phyloP scores from a whole-genome alignment of 176 grass and related monocot species.

The Eremochloa ophiuroides region DNA sequence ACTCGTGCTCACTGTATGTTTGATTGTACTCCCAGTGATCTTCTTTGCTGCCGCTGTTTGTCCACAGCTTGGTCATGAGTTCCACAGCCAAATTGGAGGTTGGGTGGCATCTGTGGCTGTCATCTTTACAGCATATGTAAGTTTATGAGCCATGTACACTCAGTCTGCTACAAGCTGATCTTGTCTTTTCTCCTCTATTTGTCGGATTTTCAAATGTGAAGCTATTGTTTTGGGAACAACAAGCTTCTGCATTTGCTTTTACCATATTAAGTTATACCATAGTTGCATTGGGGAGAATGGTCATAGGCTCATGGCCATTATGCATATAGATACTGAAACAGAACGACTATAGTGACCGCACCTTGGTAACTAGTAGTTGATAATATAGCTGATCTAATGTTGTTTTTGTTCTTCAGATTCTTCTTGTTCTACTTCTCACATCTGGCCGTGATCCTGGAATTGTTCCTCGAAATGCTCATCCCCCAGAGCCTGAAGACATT shows the following conservation, averaged over 20 bases:
- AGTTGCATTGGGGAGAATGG: background rate
- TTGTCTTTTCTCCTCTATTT: background rate
- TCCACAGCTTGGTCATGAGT: constrained; percentile 43
- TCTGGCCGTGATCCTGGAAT: constrained; percentile 74
- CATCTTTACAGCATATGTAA: constrained; percentile 64
- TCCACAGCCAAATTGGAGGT: constrained; percentile 43
- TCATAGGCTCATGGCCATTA: background rate
- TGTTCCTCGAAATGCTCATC: constrained; percentile 58
- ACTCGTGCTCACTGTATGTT: constrained; percentile 55
- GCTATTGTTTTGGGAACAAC: background rate
- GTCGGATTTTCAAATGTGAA: background rate
- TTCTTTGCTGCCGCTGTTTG: constrained; percentile 57
- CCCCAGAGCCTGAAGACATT: constrained; percentile 63
- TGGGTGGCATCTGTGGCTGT: constrained; percentile 42
- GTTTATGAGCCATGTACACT: constrained; percentile 22
- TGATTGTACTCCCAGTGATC: constrained; percentile 58
- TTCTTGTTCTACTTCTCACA: constrained; percentile 61
- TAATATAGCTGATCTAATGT: background rate
- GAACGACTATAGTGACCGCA: background rate
- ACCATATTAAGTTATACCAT: background rate
- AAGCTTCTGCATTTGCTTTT: background rate
- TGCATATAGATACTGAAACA: background rate
- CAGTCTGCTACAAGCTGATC: background rate
- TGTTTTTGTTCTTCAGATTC: constrained; percentile 40
- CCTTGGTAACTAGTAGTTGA: constrained; percentile 5